phyloP scores from a whole-genome alignment of 2,329 filamentous ascomycete genomes.

The Hypoxylon sp. region DNA sequence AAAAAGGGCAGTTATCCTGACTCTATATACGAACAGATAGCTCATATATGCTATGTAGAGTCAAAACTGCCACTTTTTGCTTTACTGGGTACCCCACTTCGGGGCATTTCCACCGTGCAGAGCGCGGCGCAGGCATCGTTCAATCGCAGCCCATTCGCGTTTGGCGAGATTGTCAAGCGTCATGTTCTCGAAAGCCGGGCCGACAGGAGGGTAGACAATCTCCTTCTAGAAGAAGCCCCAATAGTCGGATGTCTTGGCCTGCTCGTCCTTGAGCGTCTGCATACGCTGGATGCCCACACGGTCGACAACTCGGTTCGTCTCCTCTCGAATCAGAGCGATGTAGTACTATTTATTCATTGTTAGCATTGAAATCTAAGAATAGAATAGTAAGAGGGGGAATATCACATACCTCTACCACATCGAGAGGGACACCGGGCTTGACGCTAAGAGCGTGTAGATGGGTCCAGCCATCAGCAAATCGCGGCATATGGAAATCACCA shows the following conservation, averaged over 20 bases:
- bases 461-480: slow-evolving; percentile 64
- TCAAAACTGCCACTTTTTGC: neutral
- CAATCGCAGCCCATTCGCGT: slow-evolving; percentile 65
- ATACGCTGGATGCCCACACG: slow-evolving; percentile 61
- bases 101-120: no score
- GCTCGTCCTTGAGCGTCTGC: slow-evolving; percentile 55
- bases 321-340: slow-evolving; percentile 68
- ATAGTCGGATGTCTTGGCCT: slow-evolving; percentile 59
- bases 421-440: slow-evolving; percentile 64
- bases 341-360: slow-evolving; percentile 65
- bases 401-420: slow-evolving; percentile 69
- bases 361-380: slow-evolving; percentile 32
- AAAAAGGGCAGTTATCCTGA: neutral
- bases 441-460: slow-evolving; percentile 67
- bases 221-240: slow-evolving; percentile 70
- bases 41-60: neutral
- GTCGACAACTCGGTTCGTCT: slow-evolving; percentile 62
- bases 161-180: slow-evolving; percentile 63
- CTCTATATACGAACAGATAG: neutral
- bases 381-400: neutral
- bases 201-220: slow-evolving; percentile 58
- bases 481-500: slow-evolving; percentile 63
- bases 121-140: slow-evolving; percentile 62
- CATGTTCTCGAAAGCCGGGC: slow-evolving; percentile 63
- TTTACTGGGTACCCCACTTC: neutral